phyloP scores from a whole-genome alignment of 148 eudicot species.

The Dianthus caryophyllus region DNA sequence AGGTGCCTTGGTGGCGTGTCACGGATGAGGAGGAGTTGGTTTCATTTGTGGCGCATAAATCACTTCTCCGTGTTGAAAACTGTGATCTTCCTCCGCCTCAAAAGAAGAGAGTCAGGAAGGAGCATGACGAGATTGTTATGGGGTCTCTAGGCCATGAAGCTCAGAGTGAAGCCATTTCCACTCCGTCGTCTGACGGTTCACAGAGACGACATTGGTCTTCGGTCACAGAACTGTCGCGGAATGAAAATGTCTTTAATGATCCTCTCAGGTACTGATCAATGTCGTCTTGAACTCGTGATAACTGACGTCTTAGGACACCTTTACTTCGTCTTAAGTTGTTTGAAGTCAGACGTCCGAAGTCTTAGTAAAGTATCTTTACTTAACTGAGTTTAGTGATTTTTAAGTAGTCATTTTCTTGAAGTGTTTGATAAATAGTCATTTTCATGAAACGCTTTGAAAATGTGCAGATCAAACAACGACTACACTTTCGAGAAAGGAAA shows the following conservation, averaged over 20 bases:
- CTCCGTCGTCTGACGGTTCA: slow-evolving; percentile 25
- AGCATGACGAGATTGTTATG: slow-evolving; percentile 25
- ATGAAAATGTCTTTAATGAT: slow-evolving; percentile 16
- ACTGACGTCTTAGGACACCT: no score
- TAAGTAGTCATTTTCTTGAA: no score
- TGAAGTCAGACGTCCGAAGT: no score
- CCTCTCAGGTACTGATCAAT: slow-evolving; percentile 35
- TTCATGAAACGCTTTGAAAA: not conserved
- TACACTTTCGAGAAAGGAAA: slow-evolving; percentile 17
- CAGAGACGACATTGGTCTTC: slow-evolving; percentile 28
- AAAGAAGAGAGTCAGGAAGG: slow-evolving; percentile 35
- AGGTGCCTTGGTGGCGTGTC: slow-evolving; percentile 90
- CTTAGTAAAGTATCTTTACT: no score
- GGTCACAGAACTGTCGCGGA: slow-evolving; percentile 18
- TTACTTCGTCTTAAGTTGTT: no score
- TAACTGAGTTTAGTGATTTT: no score
- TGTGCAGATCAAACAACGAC: slow-evolving; percentile 20
- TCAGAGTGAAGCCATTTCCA: slow-evolving; percentile 21
- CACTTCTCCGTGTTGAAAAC: slow-evolving; percentile 60
- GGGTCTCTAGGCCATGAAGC: slow-evolving; percentile 32
- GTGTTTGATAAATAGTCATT: no score
- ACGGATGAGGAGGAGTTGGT: slow-evolving; percentile 68
- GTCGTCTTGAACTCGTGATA: not conserved
- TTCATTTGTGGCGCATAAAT: slow-evolving; percentile 69
- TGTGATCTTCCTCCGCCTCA: slow-evolving; percentile 84